Percentiles rank a stretch among this genome's conserved stretches.
phyloP scores from a whole-genome alignment of 805 yeast species.

The Metschnikowia matae region DNA sequence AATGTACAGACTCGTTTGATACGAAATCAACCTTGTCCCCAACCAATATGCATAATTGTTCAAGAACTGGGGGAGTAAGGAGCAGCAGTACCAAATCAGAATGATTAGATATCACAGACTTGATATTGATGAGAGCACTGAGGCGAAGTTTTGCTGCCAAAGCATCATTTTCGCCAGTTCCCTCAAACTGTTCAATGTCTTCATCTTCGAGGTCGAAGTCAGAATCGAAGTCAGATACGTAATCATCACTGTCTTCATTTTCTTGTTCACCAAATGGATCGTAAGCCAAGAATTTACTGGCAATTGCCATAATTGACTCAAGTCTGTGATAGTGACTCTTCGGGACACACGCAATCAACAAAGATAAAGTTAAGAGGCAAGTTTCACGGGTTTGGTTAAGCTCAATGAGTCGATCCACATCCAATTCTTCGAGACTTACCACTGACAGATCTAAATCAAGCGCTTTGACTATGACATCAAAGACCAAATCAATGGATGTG shows the following conservation, averaged over 20 bases:
- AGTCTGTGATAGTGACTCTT: conserved; percentile 7
- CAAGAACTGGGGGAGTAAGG: conserved; percentile 27
- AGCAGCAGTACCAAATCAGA: conserved; percentile 35
- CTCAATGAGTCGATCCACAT: conserved; percentile 40
- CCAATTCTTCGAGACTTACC: conserved; percentile 32
- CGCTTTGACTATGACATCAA: conserved; percentile 4
- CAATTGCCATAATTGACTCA: conserved; percentile 16
- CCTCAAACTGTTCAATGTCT: conserved; percentile 30
- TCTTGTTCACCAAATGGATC: conserved; percentile 26
- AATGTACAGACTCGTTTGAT: conserved; percentile 41
- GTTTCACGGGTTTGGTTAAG: conserved; percentile 50
- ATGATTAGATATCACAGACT: conserved; percentile 32
- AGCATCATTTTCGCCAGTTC: conserved; percentile 42
- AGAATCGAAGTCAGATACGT: conserved; percentile 19
- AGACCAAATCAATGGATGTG: conserved; percentile 4
- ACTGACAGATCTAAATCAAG: conserved; percentile 5
- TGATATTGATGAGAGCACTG: conserved; percentile 43
- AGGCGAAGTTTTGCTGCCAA: conserved; percentile 62
- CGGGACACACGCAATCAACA: conserved; percentile 21
- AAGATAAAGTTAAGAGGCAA: conserved; percentile 41
- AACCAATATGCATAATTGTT: conserved; percentile 28
- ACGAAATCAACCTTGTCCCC: conserved; percentile 49
- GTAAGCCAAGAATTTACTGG: conserved; percentile 25
- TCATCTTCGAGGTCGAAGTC: conserved; percentile 35
- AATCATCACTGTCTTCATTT: conserved; percentile 23